A percentile compares a stretch with the other conserved stretches of the same genome.
phyloP scores from a whole-genome alignment of 352 stramenopile genomes.

The Phytophthora podocarpi region DNA sequence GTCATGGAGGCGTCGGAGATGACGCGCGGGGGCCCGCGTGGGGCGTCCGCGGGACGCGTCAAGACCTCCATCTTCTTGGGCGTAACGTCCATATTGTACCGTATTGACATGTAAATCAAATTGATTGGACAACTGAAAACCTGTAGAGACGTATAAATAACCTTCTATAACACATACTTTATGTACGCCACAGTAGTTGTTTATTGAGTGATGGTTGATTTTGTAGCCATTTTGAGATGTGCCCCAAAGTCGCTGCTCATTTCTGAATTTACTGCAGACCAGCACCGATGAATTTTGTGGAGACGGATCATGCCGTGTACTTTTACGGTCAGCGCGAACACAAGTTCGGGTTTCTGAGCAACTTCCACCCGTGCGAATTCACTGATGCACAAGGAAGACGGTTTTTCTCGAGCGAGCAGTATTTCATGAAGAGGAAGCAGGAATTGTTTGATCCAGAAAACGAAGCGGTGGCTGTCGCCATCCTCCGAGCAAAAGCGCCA shows the following conservation, averaged over 20 bases:
- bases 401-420: slow-evolving; percentile 76
- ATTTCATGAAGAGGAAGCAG: slow-evolving; percentile 78
- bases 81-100: slow-evolving; percentile 19
- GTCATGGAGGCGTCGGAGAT: slow-evolving; percentile 52
- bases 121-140: slow-evolving; percentile 9
- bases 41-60: slow-evolving; percentile 28
- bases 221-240: slow-evolving; percentile 2
- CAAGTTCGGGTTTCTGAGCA: slow-evolving; percentile 59
- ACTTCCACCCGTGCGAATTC: slow-evolving; percentile 67
- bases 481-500: slow-evolving; percentile 54
- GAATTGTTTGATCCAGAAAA: slow-evolving; percentile 65
- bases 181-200: too few relatives aligned
- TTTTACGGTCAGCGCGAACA: slow-evolving; percentile 56
- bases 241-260: too few relatives aligned
- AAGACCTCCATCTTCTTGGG: slow-evolving; percentile 50
- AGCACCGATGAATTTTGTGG: slow-evolving; percentile 39
- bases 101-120: neutral
- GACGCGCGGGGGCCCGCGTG: slow-evolving; percentile 28
- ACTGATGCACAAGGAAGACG: slow-evolving; percentile 30
- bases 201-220: slow-evolving; percentile 3
- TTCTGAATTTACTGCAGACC: slow-evolving; percentile 3
- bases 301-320: slow-evolving; percentile 47
- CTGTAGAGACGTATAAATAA: too few relatives aligned
- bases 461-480: slow-evolving; percentile 37
- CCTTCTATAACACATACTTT: too few relatives aligned